A percentile compares a stretch with the other conserved stretches of the same genome.
These are phyloP conservation scores for Solanum ahanhuiri DNA, from an alignment of 257 asterid genomes.

Conservation along the genomic window DNA sequence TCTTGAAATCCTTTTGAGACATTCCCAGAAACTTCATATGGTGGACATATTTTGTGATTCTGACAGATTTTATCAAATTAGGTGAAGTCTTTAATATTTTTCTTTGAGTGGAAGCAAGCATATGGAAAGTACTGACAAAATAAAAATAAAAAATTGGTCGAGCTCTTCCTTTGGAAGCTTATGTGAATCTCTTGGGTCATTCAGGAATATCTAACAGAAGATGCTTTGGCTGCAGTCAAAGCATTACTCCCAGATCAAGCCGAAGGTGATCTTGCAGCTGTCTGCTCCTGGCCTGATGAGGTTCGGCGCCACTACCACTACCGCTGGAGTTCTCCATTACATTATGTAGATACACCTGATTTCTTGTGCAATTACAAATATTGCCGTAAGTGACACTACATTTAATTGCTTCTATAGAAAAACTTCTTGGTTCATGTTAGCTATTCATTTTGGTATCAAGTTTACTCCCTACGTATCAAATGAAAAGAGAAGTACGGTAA, in stretches of 20 bases:
- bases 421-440: neutral
- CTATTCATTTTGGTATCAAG: neutral
- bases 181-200: neutral
- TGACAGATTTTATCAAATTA: neutral
- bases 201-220: conserved; percentile 63
- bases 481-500: neutral
- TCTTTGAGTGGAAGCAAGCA: neutral
- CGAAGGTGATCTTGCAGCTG: conserved; percentile 80
- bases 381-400: conserved; percentile 57
- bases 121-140: neutral
- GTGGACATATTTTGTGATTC: neutral
- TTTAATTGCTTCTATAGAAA: neutral
- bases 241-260: conserved; percentile 75
- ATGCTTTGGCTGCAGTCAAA: conserved; percentile 51
- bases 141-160: neutral
- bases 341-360: conserved; percentile 87
- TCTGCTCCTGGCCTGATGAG: conserved; percentile 86
- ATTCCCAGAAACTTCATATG: neutral
- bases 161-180: neutral
- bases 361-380: conserved; percentile 76
- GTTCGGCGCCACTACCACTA: conserved; percentile 40
- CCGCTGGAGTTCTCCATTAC: conserved; percentile 76
- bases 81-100: neutral
- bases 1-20: neutral
- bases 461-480: neutral